Conservation (phyloP, 495 filamentous ascomycete species). For the Talaromyces adpressus region DNA sequence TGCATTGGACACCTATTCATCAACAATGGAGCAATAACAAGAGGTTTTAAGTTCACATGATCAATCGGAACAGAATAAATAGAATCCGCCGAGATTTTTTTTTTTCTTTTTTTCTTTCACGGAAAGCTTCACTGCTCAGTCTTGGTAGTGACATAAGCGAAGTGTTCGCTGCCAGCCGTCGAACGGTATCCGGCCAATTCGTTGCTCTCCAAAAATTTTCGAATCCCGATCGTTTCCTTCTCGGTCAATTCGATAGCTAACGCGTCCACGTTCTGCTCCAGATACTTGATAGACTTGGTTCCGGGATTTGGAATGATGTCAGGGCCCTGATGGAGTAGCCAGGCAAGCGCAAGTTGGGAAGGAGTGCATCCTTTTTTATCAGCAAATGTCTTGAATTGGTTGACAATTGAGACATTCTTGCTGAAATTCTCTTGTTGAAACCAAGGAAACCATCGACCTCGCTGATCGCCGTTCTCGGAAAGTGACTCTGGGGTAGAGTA, state of each 20-base stretch:
- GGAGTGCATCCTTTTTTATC: not conserved
- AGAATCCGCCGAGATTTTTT: not conserved
- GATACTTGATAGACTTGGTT: slow-evolving; percentile 42
- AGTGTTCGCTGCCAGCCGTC: not conserved
- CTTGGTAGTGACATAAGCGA: not conserved
- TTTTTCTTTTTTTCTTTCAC: too few relatives aligned
- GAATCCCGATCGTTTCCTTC: slow-evolving; percentile 38
- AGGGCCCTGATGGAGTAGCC: slow-evolving; percentile 45
- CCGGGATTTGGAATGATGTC: slow-evolving; percentile 54
- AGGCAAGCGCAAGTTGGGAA: not conserved
- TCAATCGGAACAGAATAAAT: not conserved
- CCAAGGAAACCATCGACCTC: slow-evolving; percentile 27
- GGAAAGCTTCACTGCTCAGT: not conserved
- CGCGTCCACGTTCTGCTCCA: slow-evolving; percentile 49
- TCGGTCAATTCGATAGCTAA: slow-evolving; percentile 34
- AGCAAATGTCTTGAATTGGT: not conserved
- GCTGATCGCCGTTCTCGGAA: slow-evolving; percentile 34
- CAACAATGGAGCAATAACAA: not conserved
- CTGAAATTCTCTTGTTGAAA: slow-evolving; percentile 42
- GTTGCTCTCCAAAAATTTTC: slow-evolving; percentile 26
- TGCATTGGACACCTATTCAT: not conserved
- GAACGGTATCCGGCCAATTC: slow-evolving; percentile 17
- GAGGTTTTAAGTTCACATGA: not conserved
- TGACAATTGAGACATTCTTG: not conserved
- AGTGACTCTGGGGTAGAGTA: slow-evolving; percentile 39